A percentile compares a stretch with the other conserved stretches of the same genome.
Conservation (phyloP, 805 yeast species). For the Lachancea sp. region DNA sequence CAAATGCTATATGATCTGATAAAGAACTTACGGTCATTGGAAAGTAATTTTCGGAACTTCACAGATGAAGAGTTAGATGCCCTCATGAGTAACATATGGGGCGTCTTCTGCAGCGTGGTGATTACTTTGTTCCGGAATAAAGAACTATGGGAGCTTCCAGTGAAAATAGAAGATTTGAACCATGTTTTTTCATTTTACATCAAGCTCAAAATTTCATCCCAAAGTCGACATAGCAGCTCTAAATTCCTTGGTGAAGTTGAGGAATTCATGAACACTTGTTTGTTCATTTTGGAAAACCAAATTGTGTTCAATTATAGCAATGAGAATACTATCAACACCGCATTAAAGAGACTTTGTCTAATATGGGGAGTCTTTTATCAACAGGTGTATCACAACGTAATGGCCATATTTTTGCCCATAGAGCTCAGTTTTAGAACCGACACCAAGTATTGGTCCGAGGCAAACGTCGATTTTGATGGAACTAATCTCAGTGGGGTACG, state of each 20-base stretch:
- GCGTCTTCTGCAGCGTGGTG: constrained; percentile 25
- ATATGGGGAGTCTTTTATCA: constrained; percentile 55
- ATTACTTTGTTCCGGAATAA: constrained; percentile 27
- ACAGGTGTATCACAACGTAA: constrained; percentile 50
- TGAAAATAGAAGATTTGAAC: constrained; percentile 25
- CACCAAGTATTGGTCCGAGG: constrained; percentile 28
- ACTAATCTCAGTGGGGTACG: background rate
- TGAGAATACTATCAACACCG: constrained; percentile 32
- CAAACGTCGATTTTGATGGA: background rate
- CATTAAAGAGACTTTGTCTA: constrained; percentile 33
- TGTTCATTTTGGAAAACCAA: constrained; percentile 37
- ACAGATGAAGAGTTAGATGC: constrained; percentile 26
- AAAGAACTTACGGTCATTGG: constrained; percentile 28
- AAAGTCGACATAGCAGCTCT: constrained; percentile 20
- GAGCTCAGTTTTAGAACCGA: constrained; percentile 25
- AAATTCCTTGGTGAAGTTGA: constrained; percentile 25
- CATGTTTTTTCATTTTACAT: constrained; percentile 23
- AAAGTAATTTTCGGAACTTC: constrained; percentile 27
- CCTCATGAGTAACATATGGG: constrained; percentile 29
- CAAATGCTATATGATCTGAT: constrained; percentile 28
- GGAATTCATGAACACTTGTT: constrained; percentile 29
- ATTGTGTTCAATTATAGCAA: constrained; percentile 30
- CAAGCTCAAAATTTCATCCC: constrained; percentile 23
- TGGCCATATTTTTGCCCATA: constrained; percentile 57
- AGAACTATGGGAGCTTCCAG: constrained; percentile 29